Evolutionary conservation across 1,284 basidiomycete genomes (phyloP).

Genomic region (Cutaneotrichosporon sp.): DNA sequence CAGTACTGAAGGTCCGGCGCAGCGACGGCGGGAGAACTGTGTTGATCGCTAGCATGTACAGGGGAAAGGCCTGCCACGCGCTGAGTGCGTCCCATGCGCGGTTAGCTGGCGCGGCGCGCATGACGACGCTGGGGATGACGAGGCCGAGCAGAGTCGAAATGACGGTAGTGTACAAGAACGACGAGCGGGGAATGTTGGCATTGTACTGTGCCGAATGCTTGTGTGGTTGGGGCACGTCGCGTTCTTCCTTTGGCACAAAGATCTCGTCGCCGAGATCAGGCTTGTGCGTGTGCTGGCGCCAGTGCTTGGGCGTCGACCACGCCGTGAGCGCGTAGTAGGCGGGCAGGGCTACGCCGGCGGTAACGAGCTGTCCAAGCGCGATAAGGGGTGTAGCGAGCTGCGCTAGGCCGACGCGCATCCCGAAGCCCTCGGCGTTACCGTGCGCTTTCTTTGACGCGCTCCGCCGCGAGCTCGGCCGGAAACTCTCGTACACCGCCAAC

Average conservation of each 20-base stretch:
- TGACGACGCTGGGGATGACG: neutral
- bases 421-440: conserved; percentile 12
- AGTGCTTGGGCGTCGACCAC: conserved; percentile 8
- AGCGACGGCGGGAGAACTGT: conserved; percentile 10
- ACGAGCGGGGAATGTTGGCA: conserved; percentile 12
- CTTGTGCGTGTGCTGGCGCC: conserved; percentile 11
- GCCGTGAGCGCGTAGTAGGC: conserved; percentile 11
- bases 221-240: neutral
- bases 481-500: conserved; percentile 13
- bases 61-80: conserved; percentile 12
- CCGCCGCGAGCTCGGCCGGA: conserved; percentile 12
- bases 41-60: conserved; percentile 15
- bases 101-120: neutral
- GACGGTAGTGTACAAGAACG: conserved; percentile 11
- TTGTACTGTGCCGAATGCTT: conserved; percentile 14
- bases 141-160: conserved; percentile 11
- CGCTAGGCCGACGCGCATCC: conserved; percentile 14
- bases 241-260: conserved; percentile 2
- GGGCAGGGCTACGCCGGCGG: conserved; percentile 10
- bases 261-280: conserved; percentile 12
- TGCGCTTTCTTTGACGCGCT: neutral
- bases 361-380: conserved; percentile 9
- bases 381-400: conserved; percentile 7
- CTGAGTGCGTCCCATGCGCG: conserved; percentile 6
- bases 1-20: conserved; percentile 2